These are phyloP conservation scores for Coleophoma eucalyptorum DNA, from an alignment of 2,329 filamentous ascomycete genomes.

Conservation along the genomic window DNA sequence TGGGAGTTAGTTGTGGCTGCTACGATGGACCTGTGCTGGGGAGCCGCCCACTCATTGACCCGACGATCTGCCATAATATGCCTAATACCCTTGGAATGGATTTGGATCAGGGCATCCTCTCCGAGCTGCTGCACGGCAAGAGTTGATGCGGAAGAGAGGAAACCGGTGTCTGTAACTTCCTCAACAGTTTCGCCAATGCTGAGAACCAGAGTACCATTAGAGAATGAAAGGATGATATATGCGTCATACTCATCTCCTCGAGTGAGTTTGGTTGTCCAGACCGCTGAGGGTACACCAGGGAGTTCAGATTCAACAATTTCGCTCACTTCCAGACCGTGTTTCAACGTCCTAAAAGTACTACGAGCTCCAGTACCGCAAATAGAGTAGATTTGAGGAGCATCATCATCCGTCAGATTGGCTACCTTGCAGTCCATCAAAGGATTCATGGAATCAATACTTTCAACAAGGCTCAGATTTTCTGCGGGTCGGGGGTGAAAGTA, in stretches of 20 bases:
- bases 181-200: slow-evolving; percentile 97
- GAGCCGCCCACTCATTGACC: slow-evolving; percentile 90
- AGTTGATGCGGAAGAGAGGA: slow-evolving; percentile 83
- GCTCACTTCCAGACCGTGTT: slow-evolving; percentile 88
- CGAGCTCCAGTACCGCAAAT: slow-evolving; percentile 84
- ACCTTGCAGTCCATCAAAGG: slow-evolving; percentile 90
- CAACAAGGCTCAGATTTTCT: slow-evolving; percentile 80
- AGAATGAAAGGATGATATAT: slow-evolving; percentile 93
- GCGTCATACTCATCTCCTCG: slow-evolving; percentile 82
- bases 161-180: slow-evolving; percentile 90
- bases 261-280: slow-evolving; percentile 92
- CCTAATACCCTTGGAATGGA: slow-evolving; percentile 93
- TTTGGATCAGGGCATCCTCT: slow-evolving; percentile 87
- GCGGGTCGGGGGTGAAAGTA: slow-evolving; percentile 80
- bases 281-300: slow-evolving; percentile 81
- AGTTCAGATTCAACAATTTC: slow-evolving; percentile 95
- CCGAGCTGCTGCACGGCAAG: slow-evolving; percentile 92
- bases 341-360: slow-evolving; percentile 86
- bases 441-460: slow-evolving; percentile 85
- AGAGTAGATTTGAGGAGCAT: slow-evolving; percentile 94
- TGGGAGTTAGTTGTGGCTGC: slow-evolving; percentile 89
- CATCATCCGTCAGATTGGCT: slow-evolving; percentile 84
- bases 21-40: slow-evolving; percentile 91
- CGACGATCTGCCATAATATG: slow-evolving; percentile 76
- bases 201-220: slow-evolving; percentile 84